Percentiles rank a stretch among this genome's conserved stretches.
Conservation (phyloP, 1,284 basidiomycete genomes). For the Naganishia liquefaciens region DNA sequence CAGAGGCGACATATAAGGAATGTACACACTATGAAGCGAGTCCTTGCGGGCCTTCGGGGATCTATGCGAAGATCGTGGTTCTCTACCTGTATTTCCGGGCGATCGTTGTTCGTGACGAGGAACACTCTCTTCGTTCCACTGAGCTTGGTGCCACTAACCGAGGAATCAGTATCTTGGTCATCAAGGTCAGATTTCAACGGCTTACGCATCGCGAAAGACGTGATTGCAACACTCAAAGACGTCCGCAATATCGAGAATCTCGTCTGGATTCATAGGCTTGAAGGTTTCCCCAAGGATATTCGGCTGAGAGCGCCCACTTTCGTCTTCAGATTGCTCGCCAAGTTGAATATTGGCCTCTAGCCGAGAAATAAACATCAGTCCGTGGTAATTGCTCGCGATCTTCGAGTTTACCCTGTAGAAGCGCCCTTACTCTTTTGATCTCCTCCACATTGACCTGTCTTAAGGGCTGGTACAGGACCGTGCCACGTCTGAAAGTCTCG, state of each 20-base stretch:
- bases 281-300: slow-evolving; percentile 44
- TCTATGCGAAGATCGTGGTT: slow-evolving; percentile 34
- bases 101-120: slow-evolving; percentile 86
- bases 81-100: slow-evolving; percentile 58
- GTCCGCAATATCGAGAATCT: slow-evolving; percentile 65
- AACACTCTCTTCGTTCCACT: slow-evolving; percentile 88
- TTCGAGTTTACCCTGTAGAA: slow-evolving; percentile 64
- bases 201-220: slow-evolving; percentile 79
- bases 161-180: slow-evolving; percentile 27
- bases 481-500: slow-evolving; percentile 72
- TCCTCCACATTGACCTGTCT: slow-evolving; percentile 74
- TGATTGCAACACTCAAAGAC: slow-evolving; percentile 84
- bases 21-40: slow-evolving; percentile 43
- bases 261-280: slow-evolving; percentile 40
- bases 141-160: slow-evolving; percentile 63
- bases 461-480: slow-evolving; percentile 74
- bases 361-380: slow-evolving; percentile 25
- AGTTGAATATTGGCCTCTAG: slow-evolving; percentile 28
- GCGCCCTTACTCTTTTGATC: slow-evolving; percentile 69
- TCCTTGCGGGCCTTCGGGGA: slow-evolving; percentile 46
- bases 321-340: slow-evolving; percentile 14
- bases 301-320: slow-evolving; percentile 38
- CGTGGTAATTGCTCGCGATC: slow-evolving; percentile 33
- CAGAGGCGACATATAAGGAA: background rate
- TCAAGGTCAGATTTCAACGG: slow-evolving; percentile 2